Percentiles rank a stretch among this genome's conserved stretches.
These are phyloP conservation scores for Geotrichum bryndzae DNA, from an alignment of 1,139 yeast genomes.

Conservation along the genomic window DNA sequence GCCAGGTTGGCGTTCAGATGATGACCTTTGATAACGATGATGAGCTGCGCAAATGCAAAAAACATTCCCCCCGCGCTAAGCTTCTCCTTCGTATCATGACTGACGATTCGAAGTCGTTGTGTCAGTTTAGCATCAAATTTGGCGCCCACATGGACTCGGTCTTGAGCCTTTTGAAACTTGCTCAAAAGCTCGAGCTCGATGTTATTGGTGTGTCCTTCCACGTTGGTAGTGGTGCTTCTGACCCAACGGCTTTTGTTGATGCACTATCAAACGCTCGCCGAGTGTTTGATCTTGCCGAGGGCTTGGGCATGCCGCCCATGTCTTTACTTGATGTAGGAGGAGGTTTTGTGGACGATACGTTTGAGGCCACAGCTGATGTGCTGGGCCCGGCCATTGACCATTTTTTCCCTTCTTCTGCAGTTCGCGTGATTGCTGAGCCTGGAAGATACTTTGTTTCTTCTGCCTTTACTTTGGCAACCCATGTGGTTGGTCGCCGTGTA, in stretches of 20 bases:
- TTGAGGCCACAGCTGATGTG: constrained; percentile 54
- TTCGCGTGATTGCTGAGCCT: constrained; percentile 81
- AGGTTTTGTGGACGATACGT: constrained; percentile 71
- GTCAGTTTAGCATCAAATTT: constrained; percentile 82
- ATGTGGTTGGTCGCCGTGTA: constrained; percentile 77
- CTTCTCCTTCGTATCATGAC: constrained; percentile 79
- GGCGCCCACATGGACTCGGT: constrained; percentile 68
- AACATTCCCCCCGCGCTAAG: constrained; percentile 61
- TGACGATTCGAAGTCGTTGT: constrained; percentile 82
- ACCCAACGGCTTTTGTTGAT: constrained; percentile 56
- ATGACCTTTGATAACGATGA: constrained; percentile 89
- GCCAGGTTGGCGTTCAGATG: constrained; percentile 48
- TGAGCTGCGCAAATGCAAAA: constrained; percentile 69
- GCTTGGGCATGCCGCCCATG: constrained; percentile 44
- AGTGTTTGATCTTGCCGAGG: constrained; percentile 58
- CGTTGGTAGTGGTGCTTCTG: constrained; percentile 90
- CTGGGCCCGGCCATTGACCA: constrained; percentile 52
- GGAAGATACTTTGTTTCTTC: constrained; percentile 86
- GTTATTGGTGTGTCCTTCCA: constrained; percentile 90
- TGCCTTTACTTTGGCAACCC: constrained; percentile 79
- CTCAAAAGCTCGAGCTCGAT: constrained; percentile 54
- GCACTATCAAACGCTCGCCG: constrained; percentile 68
- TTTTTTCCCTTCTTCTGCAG: constrained; percentile 49
- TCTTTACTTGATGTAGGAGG: constrained; percentile 83
- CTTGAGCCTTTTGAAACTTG: constrained; percentile 51